phyloP scores from a whole-genome alignment of 176 grass and related monocot species.

The Zoysia pacifica region DNA sequence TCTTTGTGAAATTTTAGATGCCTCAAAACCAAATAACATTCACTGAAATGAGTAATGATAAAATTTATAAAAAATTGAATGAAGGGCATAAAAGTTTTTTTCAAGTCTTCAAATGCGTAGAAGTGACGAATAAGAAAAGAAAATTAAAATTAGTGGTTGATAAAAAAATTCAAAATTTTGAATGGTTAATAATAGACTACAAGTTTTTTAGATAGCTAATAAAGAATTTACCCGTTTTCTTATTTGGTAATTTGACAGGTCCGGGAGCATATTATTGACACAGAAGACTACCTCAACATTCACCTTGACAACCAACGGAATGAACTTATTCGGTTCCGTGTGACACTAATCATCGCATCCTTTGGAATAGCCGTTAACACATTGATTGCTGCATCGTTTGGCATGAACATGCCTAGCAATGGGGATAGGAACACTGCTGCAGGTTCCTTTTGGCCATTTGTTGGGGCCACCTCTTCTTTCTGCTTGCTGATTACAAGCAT shows the following conservation, averaged over 20 bases:
- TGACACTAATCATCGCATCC: conserved; percentile 56
- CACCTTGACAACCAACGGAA: conserved; percentile 85
- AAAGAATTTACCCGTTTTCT: neutral
- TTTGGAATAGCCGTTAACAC: conserved; percentile 69
- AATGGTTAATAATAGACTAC: no score
- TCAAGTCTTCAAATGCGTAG: no score
- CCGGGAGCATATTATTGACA: conserved; percentile 66
- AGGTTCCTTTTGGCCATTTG: conserved; percentile 53
- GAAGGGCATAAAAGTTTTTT: no score
- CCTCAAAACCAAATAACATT: no score
- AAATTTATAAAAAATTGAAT: no score
- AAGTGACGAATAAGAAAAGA: no score
- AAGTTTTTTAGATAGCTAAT: no score
- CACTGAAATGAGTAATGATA: no score
- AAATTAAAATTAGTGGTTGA: no score
- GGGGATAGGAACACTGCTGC: conserved; percentile 9
- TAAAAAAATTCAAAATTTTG: no score
- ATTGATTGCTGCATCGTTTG: conserved; percentile 59
- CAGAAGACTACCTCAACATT: conserved; percentile 81
- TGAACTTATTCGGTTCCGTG: conserved; percentile 60
- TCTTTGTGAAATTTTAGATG: no score
- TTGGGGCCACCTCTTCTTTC: conserved; percentile 49
- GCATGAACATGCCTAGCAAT: conserved; percentile 55
- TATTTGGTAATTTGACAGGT: conserved; percentile 47
- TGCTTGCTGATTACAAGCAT: conserved; percentile 50